Conservation (phyloP, 2,329 filamentous ascomycete genomes). For the Emergomyces pasteurianus region DNA sequence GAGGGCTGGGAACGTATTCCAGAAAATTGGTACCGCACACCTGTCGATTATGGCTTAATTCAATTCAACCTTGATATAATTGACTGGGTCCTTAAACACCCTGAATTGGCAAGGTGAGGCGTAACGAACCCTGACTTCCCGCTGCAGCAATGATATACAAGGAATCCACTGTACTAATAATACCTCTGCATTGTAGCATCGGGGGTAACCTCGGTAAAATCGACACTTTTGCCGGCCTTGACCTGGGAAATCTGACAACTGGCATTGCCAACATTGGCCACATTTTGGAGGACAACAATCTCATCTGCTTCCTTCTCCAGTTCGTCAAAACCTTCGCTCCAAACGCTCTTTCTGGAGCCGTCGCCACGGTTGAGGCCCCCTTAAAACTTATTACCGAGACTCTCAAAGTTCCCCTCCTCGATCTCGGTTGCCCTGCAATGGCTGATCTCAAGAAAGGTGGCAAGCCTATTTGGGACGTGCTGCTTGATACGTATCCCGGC, state of each 20-base stretch:
- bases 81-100: constrained; percentile 28
- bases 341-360: constrained; percentile 20
- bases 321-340: constrained; percentile 23
- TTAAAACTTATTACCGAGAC: constrained; percentile 20
- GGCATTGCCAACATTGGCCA: constrained; percentile 26
- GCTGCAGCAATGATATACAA: neutral
- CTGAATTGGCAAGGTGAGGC: constrained; percentile 26
- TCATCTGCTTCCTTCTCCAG: constrained; percentile 29
- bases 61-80: constrained; percentile 32
- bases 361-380: constrained; percentile 18
- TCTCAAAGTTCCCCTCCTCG: constrained; percentile 18
- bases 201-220: constrained; percentile 43
- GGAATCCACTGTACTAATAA: neutral
- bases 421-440: constrained; percentile 22
- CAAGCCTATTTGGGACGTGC: constrained; percentile 19
- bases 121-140: neutral
- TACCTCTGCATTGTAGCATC: constrained; percentile 21
- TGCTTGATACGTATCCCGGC: constrained; percentile 20
- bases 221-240: constrained; percentile 40
- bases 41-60: constrained; percentile 37
- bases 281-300: constrained; percentile 29
- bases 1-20: constrained; percentile 42
- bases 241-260: constrained; percentile 32
- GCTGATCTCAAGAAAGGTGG: constrained; percentile 21
- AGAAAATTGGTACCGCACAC: constrained; percentile 40